Base-by-base conservation (phyloP, 495 filamentous ascomycete genomes). In the Lophiostoma macrostomum region DNA sequence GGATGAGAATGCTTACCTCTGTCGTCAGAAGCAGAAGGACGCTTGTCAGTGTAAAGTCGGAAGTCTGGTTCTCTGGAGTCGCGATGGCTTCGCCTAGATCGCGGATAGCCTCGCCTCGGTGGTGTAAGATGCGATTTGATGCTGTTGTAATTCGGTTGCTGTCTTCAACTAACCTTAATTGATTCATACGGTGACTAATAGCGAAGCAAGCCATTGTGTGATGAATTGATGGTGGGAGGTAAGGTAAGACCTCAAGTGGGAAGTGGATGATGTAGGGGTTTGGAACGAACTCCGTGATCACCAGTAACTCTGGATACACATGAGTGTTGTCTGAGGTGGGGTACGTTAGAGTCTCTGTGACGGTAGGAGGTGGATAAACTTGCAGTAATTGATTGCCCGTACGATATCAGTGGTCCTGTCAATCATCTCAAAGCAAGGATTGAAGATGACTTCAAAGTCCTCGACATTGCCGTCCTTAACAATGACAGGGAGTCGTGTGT, bases 231-330 rank as follows among this genome's bases (percentile, higher is more conserved):
- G 35, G 23, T 1, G 53, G 53, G 5, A 56, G 43, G 10, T 41
- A 19, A 31, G 36, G 53, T 20, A 50, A 27, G 3, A 23, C 35
- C 7, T 2, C 11, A 1, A 42, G 6, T 28, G 53, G 53, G 16
- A 49, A 56, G 14, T 35, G 23, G 3, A 48, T 46, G 4, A 49
- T 50, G 44, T 41, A 47, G 7, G 53, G 44, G 29, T 56, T 56
- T 8, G 43, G 53, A 16, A 37, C 53, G 5, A 56, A 5, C 22
- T 49, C n/a, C 23, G 4, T 41, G 10, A 47, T 32, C 10, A 13
- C 27, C 4, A 42, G 10, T 1, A 36, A 8, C 7, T 49, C 34
- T 6, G 43, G 53, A 22, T 56, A 49, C 4, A 56, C 24, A 12
- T 29, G 28, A 3, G 24, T 36, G 29, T 56, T 56, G 34, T 30